A percentile compares a stretch with the other conserved stretches of the same genome.
phyloP scores from a whole-genome alignment of 2,329 filamentous ascomycete genomes.

The Apiospora kogelbergensis region DNA sequence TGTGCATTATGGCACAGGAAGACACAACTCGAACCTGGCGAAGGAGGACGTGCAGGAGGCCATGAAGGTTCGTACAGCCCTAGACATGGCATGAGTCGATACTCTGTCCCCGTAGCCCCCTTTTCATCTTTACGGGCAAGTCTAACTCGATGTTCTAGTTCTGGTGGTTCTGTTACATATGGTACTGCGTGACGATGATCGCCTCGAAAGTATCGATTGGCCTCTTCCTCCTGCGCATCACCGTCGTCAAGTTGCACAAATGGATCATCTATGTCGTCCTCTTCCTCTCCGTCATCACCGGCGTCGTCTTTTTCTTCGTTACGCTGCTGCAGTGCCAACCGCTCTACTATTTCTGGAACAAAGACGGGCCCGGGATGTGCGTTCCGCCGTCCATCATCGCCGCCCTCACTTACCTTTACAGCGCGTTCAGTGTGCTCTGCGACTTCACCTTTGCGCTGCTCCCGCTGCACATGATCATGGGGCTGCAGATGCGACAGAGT shows the following conservation, averaged over 20 bases:
- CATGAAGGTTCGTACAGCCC: constrained; percentile 13
- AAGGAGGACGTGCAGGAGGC: constrained; percentile 4
- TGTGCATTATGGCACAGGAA: constrained; percentile 13
- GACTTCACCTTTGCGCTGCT: constrained; percentile 43
- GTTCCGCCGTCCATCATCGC: constrained; percentile 37
- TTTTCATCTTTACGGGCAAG: neutral
- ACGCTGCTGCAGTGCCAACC: constrained; percentile 22
- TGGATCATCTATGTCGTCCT: constrained; percentile 20
- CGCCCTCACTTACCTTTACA: constrained; percentile 45
- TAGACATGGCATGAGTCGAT: neutral
- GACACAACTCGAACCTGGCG: constrained; percentile 7
- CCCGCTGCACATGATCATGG: constrained; percentile 47
- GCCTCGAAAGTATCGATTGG: constrained; percentile 20
- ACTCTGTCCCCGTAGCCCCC: neutral
- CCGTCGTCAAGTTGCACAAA: constrained; percentile 16
- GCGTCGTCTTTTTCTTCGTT: constrained; percentile 22
- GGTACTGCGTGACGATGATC: constrained; percentile 21
- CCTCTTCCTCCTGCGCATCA: constrained; percentile 22
- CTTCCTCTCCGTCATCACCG: constrained; percentile 17
- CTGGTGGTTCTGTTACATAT: constrained; percentile 19
- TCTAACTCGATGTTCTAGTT: constrained; percentile 7
- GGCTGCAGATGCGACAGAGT: constrained; percentile 45
- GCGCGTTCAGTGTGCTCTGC: constrained; percentile 36
- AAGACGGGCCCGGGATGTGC: constrained; percentile 22
- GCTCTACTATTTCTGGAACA: constrained; percentile 21